Conservation (phyloP, 257 asterid genomes). For the Solanum rostratum region DNA sequence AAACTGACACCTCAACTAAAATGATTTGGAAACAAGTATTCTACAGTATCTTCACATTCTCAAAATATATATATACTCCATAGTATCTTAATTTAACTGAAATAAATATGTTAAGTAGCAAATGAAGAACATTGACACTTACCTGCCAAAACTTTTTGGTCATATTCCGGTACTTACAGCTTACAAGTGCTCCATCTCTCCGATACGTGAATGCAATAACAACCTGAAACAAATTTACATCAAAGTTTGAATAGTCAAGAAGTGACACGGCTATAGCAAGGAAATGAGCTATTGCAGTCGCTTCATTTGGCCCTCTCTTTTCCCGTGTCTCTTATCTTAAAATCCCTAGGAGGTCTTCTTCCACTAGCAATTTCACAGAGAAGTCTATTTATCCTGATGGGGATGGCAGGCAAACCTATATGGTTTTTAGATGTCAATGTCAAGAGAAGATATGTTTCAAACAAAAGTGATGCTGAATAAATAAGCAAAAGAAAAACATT, state of each 20-base stretch:
- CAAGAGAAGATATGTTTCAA: neutral
- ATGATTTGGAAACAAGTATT: neutral
- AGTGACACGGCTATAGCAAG: neutral
- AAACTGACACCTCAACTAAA: neutral
- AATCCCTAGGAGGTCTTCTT: neutral
- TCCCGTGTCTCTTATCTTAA: neutral
- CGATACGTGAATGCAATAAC: slow-evolving; percentile 79
- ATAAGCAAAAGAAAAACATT: neutral
- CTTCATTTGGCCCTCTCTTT: neutral
- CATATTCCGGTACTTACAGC: slow-evolving; percentile 83
- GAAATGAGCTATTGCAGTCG: neutral
- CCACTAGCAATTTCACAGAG: neutral
- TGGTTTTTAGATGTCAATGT: neutral
- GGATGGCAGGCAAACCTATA: neutral
- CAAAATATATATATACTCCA: neutral
- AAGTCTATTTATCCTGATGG: neutral
- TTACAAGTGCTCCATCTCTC: slow-evolving; percentile 59
- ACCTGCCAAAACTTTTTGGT: slow-evolving; percentile 84
- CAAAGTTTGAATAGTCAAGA: neutral
- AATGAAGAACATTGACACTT: neutral
- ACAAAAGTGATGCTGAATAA: neutral
- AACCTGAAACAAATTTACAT: slow-evolving; percentile 25
- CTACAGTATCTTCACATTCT: neutral
- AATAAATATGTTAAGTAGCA: neutral
- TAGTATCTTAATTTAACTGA: neutral